Evolutionary conservation across 768 basidiomycete genomes (phyloP), one percentile per base, ranked within the genome.

Genomic region (Lactarius akahatsu): DNA sequence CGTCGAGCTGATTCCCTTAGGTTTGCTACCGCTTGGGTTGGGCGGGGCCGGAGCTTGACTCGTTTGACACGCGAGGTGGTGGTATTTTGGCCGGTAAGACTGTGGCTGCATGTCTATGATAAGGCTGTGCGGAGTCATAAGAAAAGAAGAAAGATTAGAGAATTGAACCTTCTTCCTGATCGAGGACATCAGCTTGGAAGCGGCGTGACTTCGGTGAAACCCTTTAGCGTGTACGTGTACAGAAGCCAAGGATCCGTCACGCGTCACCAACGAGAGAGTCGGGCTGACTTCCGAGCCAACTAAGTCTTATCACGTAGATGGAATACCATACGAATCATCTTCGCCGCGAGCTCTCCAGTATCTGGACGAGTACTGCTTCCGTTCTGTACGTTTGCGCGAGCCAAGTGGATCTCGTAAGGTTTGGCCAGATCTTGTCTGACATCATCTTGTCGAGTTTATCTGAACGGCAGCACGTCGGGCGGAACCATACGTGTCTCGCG

Each of bases 161-260:
- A 16, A 61, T 78, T 38, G 62, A 90, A 91, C 81, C 30, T 90
- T 91, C 78, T 87, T 95, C 32, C 91, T 87, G 0, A 98, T 72
- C 0, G 91, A 94, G 4, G 94, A 90, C 52, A 98, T 93, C 96
- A 98, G 7, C 95, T 93, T 20, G 96, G 96, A 3, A 99, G 79
- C 2, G 96, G 77, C 13, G 82, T 85, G 11, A 71, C 80, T 74
- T 77, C 77, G 15, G 74, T 71, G 26, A 64, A 66, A 2, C 65
- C 73, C 52, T 71, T 60, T n/a, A 68, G 69, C 10, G 10, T 32
- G 63, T 67, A n/a, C 43, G n/a, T n/a, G n/a, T n/a, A n/a, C n/a
- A 66, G 36, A 69, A 70, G 55, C 43, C 66, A 67, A 65, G 71
- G 15, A 8, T 36, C 36, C 36, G 11, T 36, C 36, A 36, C 36